Base-by-base conservation (phyloP, 116 monocot genomes). In the Papilionanthe hybrid region DNA sequence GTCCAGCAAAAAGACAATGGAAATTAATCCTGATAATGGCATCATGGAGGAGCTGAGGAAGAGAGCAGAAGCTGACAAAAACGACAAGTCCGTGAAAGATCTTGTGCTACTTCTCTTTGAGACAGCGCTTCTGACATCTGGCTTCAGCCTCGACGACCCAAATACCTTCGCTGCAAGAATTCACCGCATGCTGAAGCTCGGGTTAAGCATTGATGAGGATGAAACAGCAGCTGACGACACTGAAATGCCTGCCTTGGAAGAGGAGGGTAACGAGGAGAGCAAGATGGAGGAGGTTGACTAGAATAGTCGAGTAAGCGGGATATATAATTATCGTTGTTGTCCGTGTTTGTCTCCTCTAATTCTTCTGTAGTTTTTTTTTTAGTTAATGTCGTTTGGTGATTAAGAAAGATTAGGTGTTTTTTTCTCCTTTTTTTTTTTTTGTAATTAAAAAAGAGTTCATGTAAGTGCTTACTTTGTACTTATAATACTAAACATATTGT, bases 1-100 rank as follows among this genome's bases (percentile, higher is more conserved):
- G 79, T 83, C 83, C 48, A 83, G 83, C 78, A 83, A 79, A 65
- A 83, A 83, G 83, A 83, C 83, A 0, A 79, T 83, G 79, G 83
- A 83, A 75, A 83, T 83, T 29, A 83, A 83, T 32, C 83, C 83
- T 5, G 83, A 83, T 5, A 83, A 83, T 49, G 83, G 78, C 5
- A 83, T 83, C 55, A 79, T 79, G 79, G 83, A 83, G 55, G 79
- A 83, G 78, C 72, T 79, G 47, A 72, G 83, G 66, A 83, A 72
- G 78, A 83, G 83, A 57, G 83, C 83, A 0, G 83, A 83, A 55
- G 78, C 73, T 7, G 83, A 83, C 67, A 78, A 78, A 67, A 83
- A 83, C 17, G 83, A 78, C 47, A 83, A 83, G 58, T 83, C 78
- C 0, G 83, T 83, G 83, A 83, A 83, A 58, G 83, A 83, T 42